Evolutionary conservation across 768 basidiomycete genomes (phyloP).

Genomic region (Pulveroboletus sp.): DNA sequence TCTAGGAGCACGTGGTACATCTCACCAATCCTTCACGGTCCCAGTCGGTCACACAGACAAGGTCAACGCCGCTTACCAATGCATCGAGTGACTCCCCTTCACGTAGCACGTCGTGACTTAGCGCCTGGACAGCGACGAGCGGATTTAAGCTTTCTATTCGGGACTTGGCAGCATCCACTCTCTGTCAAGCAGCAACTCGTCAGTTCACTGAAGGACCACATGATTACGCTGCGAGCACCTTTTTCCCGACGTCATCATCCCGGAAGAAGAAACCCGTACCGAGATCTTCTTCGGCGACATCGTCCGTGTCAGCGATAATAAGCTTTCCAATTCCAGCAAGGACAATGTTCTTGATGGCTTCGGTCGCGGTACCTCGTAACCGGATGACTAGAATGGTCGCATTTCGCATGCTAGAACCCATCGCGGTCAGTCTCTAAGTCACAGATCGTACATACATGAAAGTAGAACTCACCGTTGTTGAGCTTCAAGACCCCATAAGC

Average conservation of each 20-base stretch:
- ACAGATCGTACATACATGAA: neutral
- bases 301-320: constrained; percentile 74
- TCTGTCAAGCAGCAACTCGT: constrained; percentile 43
- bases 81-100: constrained; percentile 52
- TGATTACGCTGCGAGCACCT: constrained; percentile 50
- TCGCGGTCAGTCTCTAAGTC: constrained; percentile 9
- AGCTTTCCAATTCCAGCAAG: constrained; percentile 92
- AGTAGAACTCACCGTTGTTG: constrained; percentile 71
- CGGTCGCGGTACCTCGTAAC: constrained; percentile 82
- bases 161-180: constrained; percentile 78
- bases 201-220: constrained; percentile 38
- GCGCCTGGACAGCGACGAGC: constrained; percentile 74
- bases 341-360: constrained; percentile 96
- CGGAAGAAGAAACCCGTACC: constrained; percentile 92
- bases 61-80: constrained; percentile 64
- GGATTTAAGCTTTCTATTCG: constrained; percentile 91
- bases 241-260: constrained; percentile 87
- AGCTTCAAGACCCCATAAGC: constrained; percentile 96
- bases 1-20: constrained; percentile 8
- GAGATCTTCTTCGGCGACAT: constrained; percentile 80
- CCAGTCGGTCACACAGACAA: constrained; percentile 86
- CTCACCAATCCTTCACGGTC: constrained; percentile 67
- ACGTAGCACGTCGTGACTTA: constrained; percentile 47
- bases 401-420: constrained; percentile 74
- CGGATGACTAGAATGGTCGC: constrained; percentile 83